Evolutionary conservation across 139 green algal species (phyloP).

Genomic region (Chlamydomonas sphaeroides): DNA sequence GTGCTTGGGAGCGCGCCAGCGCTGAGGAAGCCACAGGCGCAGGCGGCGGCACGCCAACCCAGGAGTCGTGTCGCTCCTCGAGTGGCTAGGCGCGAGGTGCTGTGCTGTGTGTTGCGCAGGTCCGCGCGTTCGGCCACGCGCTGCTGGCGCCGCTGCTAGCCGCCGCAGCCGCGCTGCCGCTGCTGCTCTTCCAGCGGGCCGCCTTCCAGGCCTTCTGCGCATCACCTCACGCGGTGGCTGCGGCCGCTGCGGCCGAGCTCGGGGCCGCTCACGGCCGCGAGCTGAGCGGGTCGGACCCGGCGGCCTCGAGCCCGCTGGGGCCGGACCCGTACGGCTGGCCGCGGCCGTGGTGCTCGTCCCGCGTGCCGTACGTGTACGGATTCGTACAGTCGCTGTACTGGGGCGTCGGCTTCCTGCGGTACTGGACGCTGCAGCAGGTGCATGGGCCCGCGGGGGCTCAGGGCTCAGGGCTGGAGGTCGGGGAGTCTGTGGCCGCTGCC

Average conservation of each 20-base stretch:
- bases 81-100: too few species aligned
- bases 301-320: too few species aligned
- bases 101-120: background rate
- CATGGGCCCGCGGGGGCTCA: background rate
- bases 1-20: too few species aligned
- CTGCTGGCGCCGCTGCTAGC: conserved; percentile 11
- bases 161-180: background rate
- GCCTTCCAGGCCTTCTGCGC: conserved; percentile 5
- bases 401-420: conserved; percentile 82
- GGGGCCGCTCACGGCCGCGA: too few species aligned
- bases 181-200: background rate
- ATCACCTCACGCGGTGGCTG: too few species aligned
- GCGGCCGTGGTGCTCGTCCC: conserved; percentile 72
- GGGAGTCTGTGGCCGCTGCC: too few species aligned
- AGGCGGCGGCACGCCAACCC: too few species aligned
- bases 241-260: too few species aligned
- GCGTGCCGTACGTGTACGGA: conserved; percentile 71
- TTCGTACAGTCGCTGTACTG: conserved; percentile 91
- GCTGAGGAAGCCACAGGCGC: too few species aligned
- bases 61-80: too few species aligned
- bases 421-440: conserved; percentile 77
- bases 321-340: conserved; percentile 10
- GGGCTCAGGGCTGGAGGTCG: too few species aligned
- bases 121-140: background rate
- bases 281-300: too few species aligned